phyloP scores from a whole-genome alignment of 2,329 filamentous ascomycete genomes.

The Fusarium scirpi region DNA sequence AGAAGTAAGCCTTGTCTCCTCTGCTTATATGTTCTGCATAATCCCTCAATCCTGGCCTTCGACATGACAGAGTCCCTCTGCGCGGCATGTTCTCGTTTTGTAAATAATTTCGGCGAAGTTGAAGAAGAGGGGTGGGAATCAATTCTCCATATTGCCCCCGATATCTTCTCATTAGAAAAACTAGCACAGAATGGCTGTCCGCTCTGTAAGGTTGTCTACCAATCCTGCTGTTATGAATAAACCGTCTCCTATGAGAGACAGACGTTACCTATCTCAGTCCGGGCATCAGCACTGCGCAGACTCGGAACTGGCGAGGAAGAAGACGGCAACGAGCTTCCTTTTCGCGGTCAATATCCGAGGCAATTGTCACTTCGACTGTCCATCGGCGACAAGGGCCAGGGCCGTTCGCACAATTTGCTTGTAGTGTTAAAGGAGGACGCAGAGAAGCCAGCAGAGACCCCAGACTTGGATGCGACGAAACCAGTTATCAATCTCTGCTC shows the following conservation, averaged over 20 bases:
- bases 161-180: not conserved
- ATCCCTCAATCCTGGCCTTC: not conserved
- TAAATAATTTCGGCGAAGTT: not conserved
- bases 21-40: not conserved
- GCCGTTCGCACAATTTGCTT: not conserved
- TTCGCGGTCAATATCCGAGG: not conserved
- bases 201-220: not conserved
- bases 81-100: slow-evolving; percentile 4
- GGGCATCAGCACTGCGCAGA: not conserved
- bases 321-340: not conserved
- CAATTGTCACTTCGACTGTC: not conserved
- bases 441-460: not conserved
- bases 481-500: not conserved
- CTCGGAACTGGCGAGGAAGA: not conserved
- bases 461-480: no score
- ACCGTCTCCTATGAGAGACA: not conserved
- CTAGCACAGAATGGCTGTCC: not conserved
- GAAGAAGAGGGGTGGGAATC: not conserved
- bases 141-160: not conserved
- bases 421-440: not conserved
- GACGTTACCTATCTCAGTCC: not conserved
- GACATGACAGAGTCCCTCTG: not conserved
- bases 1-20: not conserved
- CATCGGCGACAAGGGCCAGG: not conserved
- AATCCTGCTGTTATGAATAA: not conserved